Evolutionary conservation across 768 basidiomycete species (phyloP), one percentile per base, ranked within the genome.

Genomic region (Boletus vinaceobasis): DNA sequence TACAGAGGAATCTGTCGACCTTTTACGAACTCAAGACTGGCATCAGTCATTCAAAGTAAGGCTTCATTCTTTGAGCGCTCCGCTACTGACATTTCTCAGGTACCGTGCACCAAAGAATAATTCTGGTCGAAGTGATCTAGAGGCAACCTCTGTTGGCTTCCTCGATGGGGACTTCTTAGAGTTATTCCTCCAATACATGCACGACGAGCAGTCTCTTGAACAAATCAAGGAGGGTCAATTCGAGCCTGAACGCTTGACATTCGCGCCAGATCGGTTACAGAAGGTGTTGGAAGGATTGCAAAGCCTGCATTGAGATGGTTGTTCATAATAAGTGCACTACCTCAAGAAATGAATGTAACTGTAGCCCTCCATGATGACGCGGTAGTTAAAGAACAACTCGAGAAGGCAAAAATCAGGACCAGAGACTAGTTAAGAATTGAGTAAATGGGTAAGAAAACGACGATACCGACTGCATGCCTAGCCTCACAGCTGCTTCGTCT

Each of bases 151-250:
- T 2, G 78, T 77, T 38, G 93, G 92, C 15, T 93, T 97, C 77
- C 75, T 97, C 29, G 93, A 97, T 57, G 94, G 93, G 1, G 88
- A 91, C 64, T 89, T 93, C 59, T 65, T 97, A 19, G 90, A 94
- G 68, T 72, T 75, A 19, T 84, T 88, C 68, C 74, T 86, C 49
- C 70, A 69, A 17, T 73, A 77, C 45, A 65, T 64, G 36, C 67
- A 63, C 13, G 71, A 77, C 19, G 70, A 76, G 1, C 63, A 73
- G 6, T 69, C 76, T 23, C 71, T 83, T n/a, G 68, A 78, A 49
- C 71, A 76, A 55, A 80, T 90, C 10, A 71, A 86, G 60, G 63
- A 73, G 29, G 90, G 89, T 9, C 70, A 74, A 17, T 83, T 73
- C 50, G 77, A 82, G 48, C 81, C 81, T 3, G 88, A 92, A 70